Conservation (phyloP, 768 basidiomycete species). For the Infundibulicybe gibba region DNA sequence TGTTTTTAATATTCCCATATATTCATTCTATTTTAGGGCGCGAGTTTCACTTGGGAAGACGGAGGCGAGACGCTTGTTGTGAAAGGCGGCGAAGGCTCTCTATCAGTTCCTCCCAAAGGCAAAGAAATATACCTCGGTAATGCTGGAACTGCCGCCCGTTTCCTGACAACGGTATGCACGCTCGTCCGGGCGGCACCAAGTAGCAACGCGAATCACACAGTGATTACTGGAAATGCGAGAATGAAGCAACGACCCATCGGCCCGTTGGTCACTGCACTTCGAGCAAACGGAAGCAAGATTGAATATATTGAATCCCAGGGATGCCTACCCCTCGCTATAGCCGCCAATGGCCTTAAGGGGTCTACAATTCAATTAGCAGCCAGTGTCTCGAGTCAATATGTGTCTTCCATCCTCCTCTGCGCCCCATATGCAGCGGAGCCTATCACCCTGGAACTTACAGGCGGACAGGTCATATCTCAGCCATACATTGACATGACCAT, state of each 20-base stretch:
- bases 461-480: constrained; percentile 96
- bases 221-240: constrained; percentile 95
- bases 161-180: constrained; percentile 95
- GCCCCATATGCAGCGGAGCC: constrained; percentile 87
- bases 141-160: constrained; percentile 96
- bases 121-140: constrained; percentile 95
- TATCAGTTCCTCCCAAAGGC: constrained; percentile 72
- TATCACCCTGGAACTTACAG: constrained; percentile 86
- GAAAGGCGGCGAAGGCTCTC: constrained; percentile 76
- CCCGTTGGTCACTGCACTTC: constrained; percentile 87
- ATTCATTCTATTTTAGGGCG: constrained; percentile 53
- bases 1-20: constrained; percentile 2
- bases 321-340: constrained; percentile 86
- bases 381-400: constrained; percentile 96
- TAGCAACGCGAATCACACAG: constrained; percentile 47
- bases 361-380: constrained; percentile 85
- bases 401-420: constrained; percentile 93
- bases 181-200: constrained; percentile 56
- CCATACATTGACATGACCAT: constrained; percentile 99
- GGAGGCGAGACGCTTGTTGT: constrained; percentile 95
- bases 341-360: constrained; percentile 79
- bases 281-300: constrained; percentile 75
- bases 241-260: constrained; percentile 99
- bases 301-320: constrained; percentile 76
- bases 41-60: constrained; percentile 93